A percentile compares a stretch with the other conserved stretches of the same genome.
Evolutionary conservation across 2,329 filamentous ascomycete species (phyloP).

Genomic region (Fonsecaea pedrosoi): DNA sequence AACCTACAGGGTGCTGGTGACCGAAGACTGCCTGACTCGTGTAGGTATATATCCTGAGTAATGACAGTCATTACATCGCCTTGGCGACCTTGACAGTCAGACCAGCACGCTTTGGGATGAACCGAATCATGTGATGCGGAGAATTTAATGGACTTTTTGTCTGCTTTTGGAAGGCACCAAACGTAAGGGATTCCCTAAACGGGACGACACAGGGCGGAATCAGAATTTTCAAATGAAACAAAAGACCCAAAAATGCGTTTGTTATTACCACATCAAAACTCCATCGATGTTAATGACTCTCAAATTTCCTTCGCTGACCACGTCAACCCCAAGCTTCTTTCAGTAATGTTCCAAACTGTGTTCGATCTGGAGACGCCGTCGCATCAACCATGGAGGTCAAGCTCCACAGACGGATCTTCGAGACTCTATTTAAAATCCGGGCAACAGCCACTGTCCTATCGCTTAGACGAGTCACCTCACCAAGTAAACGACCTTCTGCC

Average conservation of each 20-base stretch:
- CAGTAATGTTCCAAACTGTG: slow-evolving; percentile 4
- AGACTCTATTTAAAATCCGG: background rate
- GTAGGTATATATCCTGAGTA: no score
- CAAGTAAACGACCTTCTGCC: background rate
- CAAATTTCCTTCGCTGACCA: background rate
- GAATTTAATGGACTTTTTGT: background rate
- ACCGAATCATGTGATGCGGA: background rate
- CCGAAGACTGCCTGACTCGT: no score
- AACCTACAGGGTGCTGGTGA: no score
- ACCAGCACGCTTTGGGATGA: background rate
- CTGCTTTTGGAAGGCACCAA: slow-evolving; percentile 4
- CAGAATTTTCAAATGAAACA: slow-evolving; percentile 10
- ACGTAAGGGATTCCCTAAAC: background rate
- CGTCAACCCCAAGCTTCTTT: background rate
- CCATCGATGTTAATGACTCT: background rate
- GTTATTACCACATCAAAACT: slow-evolving; percentile 8
- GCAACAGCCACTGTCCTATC: background rate
- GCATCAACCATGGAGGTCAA: background rate
- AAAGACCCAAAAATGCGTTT: background rate
- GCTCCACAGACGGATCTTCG: background rate
- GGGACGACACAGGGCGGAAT: slow-evolving; percentile 3
- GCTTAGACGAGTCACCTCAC: background rate
- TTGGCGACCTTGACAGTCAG: no score
- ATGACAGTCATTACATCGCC: no score
- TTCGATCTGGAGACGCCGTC: slow-evolving; percentile 6